phyloP scores from a whole-genome alignment of 225 moss, liverwort and hornwort species.

The Asterella californica region DNA sequence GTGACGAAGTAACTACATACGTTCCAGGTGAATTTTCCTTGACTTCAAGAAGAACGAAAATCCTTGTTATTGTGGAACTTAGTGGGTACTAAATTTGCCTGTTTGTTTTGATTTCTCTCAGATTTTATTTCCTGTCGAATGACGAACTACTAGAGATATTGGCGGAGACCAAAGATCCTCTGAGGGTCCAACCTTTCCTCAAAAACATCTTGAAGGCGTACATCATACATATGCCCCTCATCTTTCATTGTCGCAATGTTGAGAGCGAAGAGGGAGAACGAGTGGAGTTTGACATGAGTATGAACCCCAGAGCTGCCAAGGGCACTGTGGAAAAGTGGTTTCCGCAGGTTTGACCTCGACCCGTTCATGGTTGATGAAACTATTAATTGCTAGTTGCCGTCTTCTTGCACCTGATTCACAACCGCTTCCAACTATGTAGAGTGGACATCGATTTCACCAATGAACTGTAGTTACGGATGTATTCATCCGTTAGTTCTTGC shows the following conservation, averaged over 20 bases:
- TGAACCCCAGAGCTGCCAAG: conserved; percentile 75
- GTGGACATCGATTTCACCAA: neutral
- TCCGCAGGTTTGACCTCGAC: conserved; percentile 44
- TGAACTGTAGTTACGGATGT: too few species aligned
- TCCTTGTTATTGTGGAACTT: neutral
- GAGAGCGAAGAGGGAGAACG: conserved; percentile 80
- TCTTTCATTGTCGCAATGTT: conserved; percentile 51
- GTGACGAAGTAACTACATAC: neutral
- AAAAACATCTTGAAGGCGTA: conserved; percentile 74
- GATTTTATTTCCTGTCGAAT: conserved; percentile 76
- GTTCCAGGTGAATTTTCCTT: neutral
- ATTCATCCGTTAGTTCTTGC: too few species aligned
- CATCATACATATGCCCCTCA: conserved; percentile 53
- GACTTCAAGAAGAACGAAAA: neutral
- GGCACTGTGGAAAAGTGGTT: conserved; percentile 85
- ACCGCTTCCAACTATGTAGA: neutral
- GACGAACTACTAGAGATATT: conserved; percentile 76
- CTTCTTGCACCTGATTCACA: neutral
- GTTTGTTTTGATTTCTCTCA: conserved; percentile 5
- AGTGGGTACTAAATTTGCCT: neutral
- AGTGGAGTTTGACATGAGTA: conserved; percentile 56
- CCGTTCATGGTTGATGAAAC: neutral
- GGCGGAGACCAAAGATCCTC: conserved; percentile 63
- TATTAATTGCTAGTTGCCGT: neutral
- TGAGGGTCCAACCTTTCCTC: conserved; percentile 62